phyloP scores from a whole-genome alignment of 371 early-diverging fungal genomes.

The Mucor sp. region DNA sequence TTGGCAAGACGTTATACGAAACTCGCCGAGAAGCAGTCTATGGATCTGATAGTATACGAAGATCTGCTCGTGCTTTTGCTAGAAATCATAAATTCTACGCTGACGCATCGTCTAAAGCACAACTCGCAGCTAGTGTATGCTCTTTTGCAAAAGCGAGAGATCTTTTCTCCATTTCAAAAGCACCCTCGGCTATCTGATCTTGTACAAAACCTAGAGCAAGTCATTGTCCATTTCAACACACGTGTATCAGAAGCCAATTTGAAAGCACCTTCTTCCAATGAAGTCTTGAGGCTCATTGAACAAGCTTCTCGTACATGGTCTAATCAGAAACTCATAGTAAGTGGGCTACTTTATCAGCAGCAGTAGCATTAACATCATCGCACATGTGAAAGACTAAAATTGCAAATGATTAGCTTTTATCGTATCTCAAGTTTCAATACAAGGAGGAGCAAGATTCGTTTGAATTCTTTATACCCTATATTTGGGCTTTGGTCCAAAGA shows the following conservation, averaged over 20 bases:
- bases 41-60: slow-evolving; percentile 59
- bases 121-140: slow-evolving; percentile 79
- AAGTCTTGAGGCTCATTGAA: slow-evolving; percentile 69
- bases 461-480: slow-evolving; percentile 73
- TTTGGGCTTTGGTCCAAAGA: slow-evolving; percentile 67
- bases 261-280: slow-evolving; percentile 67
- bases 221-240: slow-evolving; percentile 64
- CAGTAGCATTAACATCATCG: no score
- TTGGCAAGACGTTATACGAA: slow-evolving; percentile 70
- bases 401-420: slow-evolving; percentile 33
- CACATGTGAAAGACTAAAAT: no score
- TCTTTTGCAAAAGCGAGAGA: slow-evolving; percentile 67
- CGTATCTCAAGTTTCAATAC: slow-evolving; percentile 69
- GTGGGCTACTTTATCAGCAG: neutral
- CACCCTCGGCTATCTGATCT: slow-evolving; percentile 60
- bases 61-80: slow-evolving; percentile 69
- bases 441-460: slow-evolving; percentile 64
- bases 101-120: slow-evolving; percentile 64
- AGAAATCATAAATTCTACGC: slow-evolving; percentile 71
- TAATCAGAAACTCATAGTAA: slow-evolving; percentile 56
- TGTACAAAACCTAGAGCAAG: slow-evolving; percentile 66
- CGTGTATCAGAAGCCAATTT: slow-evolving; percentile 68
- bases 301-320: slow-evolving; percentile 70
- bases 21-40: slow-evolving; percentile 40
- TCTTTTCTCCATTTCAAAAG: slow-evolving; percentile 59